phyloP scores from a whole-genome alignment of 2,329 filamentous ascomycete genomes.

The Aspergillus ochraceoroseus region DNA sequence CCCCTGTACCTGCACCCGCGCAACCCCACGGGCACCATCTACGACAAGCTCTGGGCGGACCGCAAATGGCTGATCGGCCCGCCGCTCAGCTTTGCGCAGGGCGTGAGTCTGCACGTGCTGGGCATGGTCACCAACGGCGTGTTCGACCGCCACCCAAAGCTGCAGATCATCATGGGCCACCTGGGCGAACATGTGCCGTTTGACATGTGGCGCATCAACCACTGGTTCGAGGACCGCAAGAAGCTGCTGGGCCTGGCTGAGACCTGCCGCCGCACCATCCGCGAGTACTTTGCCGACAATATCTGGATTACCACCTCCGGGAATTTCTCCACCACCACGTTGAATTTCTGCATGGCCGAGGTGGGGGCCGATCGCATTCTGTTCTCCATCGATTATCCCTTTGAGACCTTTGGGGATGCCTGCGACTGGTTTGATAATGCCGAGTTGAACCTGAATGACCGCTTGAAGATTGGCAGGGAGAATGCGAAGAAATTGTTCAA shows the following conservation, averaged over 20 bases:
- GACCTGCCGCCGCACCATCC: slow-evolving; percentile 45
- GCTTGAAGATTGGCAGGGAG: slow-evolving; percentile 44
- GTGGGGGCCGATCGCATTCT: slow-evolving; percentile 39
- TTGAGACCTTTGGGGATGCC: slow-evolving; percentile 39
- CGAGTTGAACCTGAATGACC: slow-evolving; percentile 37
- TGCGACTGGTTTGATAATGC: slow-evolving; percentile 44
- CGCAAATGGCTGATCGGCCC: slow-evolving; percentile 58
- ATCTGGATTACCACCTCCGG: slow-evolving; percentile 43
- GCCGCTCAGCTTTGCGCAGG: slow-evolving; percentile 56
- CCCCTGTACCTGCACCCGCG: slow-evolving; percentile 62
- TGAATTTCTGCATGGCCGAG: slow-evolving; percentile 41
- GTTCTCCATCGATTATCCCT: slow-evolving; percentile 43
- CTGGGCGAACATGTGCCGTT: slow-evolving; percentile 50
- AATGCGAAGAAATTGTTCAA: slow-evolving; percentile 46
- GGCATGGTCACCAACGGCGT: slow-evolving; percentile 50
- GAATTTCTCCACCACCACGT: slow-evolving; percentile 40
- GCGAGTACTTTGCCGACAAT: slow-evolving; percentile 42
- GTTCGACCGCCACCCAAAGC: slow-evolving; percentile 47
- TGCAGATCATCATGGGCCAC: slow-evolving; percentile 48
- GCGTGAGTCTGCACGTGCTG: slow-evolving; percentile 55
- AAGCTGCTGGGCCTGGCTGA: slow-evolving; percentile 34
- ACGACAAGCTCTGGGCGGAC: slow-evolving; percentile 56
- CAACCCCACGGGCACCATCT: slow-evolving; percentile 53
- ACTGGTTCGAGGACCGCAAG: slow-evolving; percentile 41
- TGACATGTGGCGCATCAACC: slow-evolving; percentile 48